Evolutionary conservation across 805 yeast species (phyloP), one percentile per base, ranked within the genome.

Genomic region (Kazachstania kunashirensis): DNA sequence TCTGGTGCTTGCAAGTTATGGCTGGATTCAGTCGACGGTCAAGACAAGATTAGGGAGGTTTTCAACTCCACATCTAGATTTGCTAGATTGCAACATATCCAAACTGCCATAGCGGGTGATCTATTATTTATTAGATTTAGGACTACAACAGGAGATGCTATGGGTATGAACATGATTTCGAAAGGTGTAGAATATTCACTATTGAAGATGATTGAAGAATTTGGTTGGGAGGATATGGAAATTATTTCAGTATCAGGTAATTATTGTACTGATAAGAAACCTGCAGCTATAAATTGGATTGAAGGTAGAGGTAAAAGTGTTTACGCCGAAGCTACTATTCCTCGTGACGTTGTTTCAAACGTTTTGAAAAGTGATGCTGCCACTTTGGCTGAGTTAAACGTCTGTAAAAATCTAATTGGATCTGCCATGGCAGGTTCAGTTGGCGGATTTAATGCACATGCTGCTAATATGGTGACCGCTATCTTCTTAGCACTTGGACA

Each of bases 121-220:
- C 68, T 82, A 49, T 68, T 92, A 50, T 92, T 75, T 53, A 80
- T 92, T 50, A 77, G 99, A 55, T 92, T 92, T 69, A 77, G 88
- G 59, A 94, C 99, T n/a, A 86, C 95, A 27, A 92, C 99, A 14
- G 99, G 99, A 62, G 99, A 92, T 67, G 99, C 99, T 14, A 92
- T 92, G 99, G 99, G 99, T 46, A 92, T 92, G 99, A 92, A 92
- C 61, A 92, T 92, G 99, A 92, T 92, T 43, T 89, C 97, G 20
- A 92, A 92, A 65, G 99, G 98, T 61, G 96, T 86, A 31, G 99
- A 92, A 58, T 71, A 68, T 58, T 75, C 96, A 1, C 72, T 92
- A 53, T 77, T 78, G 43, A 76, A 72, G 57, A 85, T 92, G 95
- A 75, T 73, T 29, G 83, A 80, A 51, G 88, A 80, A 50, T 79